Conservation (phyloP, 169 alveolate genomes). For the Plasmodium falciparum region DNA sequence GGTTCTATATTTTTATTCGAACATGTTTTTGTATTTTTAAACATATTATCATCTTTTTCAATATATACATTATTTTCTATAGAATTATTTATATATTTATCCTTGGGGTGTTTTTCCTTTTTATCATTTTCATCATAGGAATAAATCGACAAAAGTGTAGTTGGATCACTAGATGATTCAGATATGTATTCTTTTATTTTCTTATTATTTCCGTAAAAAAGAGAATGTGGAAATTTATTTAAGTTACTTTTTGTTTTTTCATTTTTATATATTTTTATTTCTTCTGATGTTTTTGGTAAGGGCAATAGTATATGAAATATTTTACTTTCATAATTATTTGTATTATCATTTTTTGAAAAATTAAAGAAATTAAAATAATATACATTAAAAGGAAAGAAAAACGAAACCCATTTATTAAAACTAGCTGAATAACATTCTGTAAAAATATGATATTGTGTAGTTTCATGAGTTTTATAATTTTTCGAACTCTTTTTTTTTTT, state of each 20-base stretch:
- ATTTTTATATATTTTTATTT: constrained; percentile 36
- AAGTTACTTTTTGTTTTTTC: neutral
- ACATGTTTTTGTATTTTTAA: too few relatives aligned
- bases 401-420: constrained; percentile 72
- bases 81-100: neutral
- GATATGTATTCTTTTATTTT: neutral
- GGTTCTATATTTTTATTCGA: too few relatives aligned
- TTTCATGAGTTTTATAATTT: constrained; percentile 1
- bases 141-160: neutral
- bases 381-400: constrained; percentile 52
- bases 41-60: too few relatives aligned
- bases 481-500: neutral
- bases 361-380: constrained; percentile 48
- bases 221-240: constrained; percentile 6
- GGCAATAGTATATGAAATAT: constrained; percentile 51
- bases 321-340: constrained; percentile 27
- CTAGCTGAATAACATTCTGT: constrained; percentile 63
- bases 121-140: neutral
- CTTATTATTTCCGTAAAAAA: neutral
- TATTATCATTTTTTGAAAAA: constrained; percentile 52
- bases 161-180: neutral
- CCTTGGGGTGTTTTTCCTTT: neutral
- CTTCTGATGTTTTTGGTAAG: constrained; percentile 62
- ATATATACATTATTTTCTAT: neutral
- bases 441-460: constrained; percentile 46